Base-by-base conservation (phyloP, 352 stramenopile species). In the Pythium apleroticum region DNA sequence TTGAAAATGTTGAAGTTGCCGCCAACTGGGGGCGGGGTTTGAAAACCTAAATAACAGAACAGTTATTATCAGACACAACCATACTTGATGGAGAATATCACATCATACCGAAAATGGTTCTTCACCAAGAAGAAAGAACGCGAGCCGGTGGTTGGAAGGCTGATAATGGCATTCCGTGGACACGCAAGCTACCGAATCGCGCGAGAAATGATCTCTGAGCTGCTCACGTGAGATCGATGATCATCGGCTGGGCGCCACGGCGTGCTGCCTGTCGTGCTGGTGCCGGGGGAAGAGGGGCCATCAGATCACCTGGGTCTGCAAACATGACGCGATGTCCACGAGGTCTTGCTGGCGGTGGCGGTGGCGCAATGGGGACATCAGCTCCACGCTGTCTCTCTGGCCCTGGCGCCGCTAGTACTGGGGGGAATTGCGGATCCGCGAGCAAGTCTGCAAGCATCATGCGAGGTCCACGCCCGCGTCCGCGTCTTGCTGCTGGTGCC, bases 1-100 rank as follows among this genome's bases (percentile, higher is more conserved):
- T 53, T 31, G n/a, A 31, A 33, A 22, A 20, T 37, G 46, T 53
- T 53, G 46, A 53, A 53, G 46, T 53, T 53, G 46, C 46, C 46
- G 24, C 25, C 8, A 52, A 30, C 6, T 24, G 4, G 45, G n/a
- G 45, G 45, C 45, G 46, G 11, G 46, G 46, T 53, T 53, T 17
- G 46, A 53, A 53, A 53, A 53, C 11, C 46, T 4, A 5, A 10
- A 24, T 33, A 19, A 35, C 22, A n/a, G 15, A 53, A 35, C 46
- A 33, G 46, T 35, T 53, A 12, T 28, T 53, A 53, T 31, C 46
- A n/a, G 10, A 31, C 3, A 9, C 22, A 35, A 22, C 10, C 11
- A 19, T 12, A 30, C 24, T 30, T 30, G 11, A 35, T 20, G 25
- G 24, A 53, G 22, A 11, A 19, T 53, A 53, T 53, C 12, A 0